These are phyloP conservation scores for Yamadazyma blattariae DNA, from an alignment of 1,139 yeast species.

Conservation along the genomic window DNA sequence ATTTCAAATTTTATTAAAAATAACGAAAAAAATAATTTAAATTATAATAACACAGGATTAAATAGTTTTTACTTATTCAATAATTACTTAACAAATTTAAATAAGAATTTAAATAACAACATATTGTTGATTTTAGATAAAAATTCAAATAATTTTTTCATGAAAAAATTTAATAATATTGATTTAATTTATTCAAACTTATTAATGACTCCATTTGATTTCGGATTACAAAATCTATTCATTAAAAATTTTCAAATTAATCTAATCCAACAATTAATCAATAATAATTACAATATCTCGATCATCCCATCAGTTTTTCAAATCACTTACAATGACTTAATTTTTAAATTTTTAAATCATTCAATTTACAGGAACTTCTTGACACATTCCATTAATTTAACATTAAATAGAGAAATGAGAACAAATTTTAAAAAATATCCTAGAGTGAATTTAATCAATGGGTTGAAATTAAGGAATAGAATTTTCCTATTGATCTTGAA, in stretches of 20 bases:
- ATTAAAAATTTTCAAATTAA: slow-evolving; percentile 7
- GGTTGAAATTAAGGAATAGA: slow-evolving; percentile 1
- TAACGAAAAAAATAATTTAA: neutral
- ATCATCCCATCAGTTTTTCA: slow-evolving; percentile 7
- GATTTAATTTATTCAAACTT: slow-evolving; percentile 8
- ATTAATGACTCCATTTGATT: slow-evolving; percentile 9
- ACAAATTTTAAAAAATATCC: slow-evolving; percentile 5
- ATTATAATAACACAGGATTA: slow-evolving; percentile 9
- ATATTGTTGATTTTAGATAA: slow-evolving; percentile 7
- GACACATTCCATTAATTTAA: slow-evolving; percentile 8
- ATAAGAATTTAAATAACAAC: slow-evolving; percentile 1
- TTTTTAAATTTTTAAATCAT: slow-evolving; percentile 4
- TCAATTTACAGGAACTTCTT: slow-evolving; percentile 7
- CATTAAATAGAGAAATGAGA: slow-evolving; percentile 8
- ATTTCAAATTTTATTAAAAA: slow-evolving; percentile 10
- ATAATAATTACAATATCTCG: neutral
- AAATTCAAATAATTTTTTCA: slow-evolving; percentile 6
- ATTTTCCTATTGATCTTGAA: slow-evolving; percentile 4
- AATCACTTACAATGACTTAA: slow-evolving; percentile 5
- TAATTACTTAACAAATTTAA: slow-evolving; percentile 6
- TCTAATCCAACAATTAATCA: slow-evolving; percentile 5
- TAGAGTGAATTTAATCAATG: slow-evolving; percentile 4
- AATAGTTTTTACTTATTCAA: slow-evolving; percentile 8
- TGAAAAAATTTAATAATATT: slow-evolving; percentile 6
- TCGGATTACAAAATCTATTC: slow-evolving; percentile 9